phyloP scores from a whole-genome alignment of 2,329 filamentous ascomycete species.

The Cercospora sp. region DNA sequence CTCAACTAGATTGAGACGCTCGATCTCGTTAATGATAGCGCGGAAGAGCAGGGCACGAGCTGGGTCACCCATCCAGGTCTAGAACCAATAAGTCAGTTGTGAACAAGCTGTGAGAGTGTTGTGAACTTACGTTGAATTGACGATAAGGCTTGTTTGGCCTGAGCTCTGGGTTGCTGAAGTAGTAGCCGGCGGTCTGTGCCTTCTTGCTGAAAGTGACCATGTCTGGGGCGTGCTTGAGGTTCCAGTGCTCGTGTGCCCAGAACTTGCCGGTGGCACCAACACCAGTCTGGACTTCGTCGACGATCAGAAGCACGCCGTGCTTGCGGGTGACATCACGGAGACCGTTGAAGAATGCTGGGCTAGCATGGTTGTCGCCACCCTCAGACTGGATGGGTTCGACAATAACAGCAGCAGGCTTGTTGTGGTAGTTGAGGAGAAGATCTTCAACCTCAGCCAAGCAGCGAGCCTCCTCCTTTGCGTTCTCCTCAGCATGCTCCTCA shows the following conservation, averaged over 20 bases:
- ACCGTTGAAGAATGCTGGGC: constrained; percentile 80
- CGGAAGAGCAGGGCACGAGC: constrained; percentile 81
- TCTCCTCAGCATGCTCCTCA: constrained; percentile 75
- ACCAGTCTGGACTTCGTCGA: constrained; percentile 92
- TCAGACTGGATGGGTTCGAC: constrained; percentile 93
- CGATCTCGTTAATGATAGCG: constrained; percentile 78
- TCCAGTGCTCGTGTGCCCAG: constrained; percentile 97
- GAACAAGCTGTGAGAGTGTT: neutral
- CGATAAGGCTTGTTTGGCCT: constrained; percentile 91
- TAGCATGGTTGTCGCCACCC: constrained; percentile 92
- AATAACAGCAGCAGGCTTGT: constrained; percentile 77
- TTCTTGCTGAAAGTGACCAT: constrained; percentile 97
- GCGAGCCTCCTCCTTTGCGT: constrained; percentile 75
- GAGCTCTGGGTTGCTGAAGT: constrained; percentile 77
- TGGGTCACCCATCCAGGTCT: constrained; percentile 84
- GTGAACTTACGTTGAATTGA: constrained; percentile 70
- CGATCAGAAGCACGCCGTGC: constrained; percentile 79
- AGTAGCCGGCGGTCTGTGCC: constrained; percentile 90
- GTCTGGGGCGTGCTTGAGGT: constrained; percentile 74
- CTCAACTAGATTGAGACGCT: constrained; percentile 72
- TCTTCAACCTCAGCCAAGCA: constrained; percentile 81
- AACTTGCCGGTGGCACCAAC: constrained; percentile 91
- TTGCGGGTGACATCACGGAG: constrained; percentile 76
- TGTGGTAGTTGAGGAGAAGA: constrained; percentile 74
- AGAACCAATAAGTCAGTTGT: constrained; percentile 12